A percentile compares a stretch with the other conserved stretches of the same genome.
These are phyloP conservation scores for Tilletia caries DNA, from an alignment of 1,284 basidiomycete species.

Conservation along the genomic window DNA sequence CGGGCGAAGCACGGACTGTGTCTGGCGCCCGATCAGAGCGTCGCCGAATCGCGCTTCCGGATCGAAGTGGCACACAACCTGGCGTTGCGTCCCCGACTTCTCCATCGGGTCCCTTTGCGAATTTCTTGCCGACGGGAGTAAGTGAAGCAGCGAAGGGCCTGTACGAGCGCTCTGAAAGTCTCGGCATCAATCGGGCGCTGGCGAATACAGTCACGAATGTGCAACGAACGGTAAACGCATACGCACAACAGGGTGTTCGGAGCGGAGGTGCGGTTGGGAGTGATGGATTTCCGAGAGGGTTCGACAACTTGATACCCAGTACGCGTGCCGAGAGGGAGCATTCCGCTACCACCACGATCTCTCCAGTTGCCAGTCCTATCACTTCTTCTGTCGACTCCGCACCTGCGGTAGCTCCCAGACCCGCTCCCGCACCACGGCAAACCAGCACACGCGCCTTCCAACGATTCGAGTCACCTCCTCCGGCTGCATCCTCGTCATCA, in stretches of 20 bases:
- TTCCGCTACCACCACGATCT: too few species aligned
- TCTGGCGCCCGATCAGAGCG: neutral
- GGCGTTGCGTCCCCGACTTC: neutral
- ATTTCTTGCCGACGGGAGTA: conserved; percentile 36
- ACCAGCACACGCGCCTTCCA: neutral
- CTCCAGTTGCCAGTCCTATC: too few species aligned
- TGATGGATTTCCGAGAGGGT: neutral
- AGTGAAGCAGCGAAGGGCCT: conserved; percentile 40
- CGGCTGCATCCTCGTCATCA: too few species aligned
- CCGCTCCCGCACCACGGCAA: neutral
- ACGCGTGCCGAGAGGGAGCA: neutral
- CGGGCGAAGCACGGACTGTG: neutral
- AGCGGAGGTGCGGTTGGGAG: conserved; percentile 4
- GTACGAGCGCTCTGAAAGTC: conserved; percentile 31
- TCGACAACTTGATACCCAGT: neutral
- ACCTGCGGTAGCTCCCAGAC: neutral
- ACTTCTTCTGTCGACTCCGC: neutral
- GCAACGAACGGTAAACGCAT: conserved; percentile 27
- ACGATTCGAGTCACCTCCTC: neutral
- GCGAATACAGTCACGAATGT: conserved; percentile 35
- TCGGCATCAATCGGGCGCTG: conserved; percentile 28
- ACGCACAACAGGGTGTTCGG: conserved; percentile 15
- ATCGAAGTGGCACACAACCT: neutral
- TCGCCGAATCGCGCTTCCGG: conserved; percentile 1
- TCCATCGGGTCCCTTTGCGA: conserved; percentile 16